Base-by-base conservation (phyloP, 768 basidiomycete species). In the Sarcodon aspratus region DNA sequence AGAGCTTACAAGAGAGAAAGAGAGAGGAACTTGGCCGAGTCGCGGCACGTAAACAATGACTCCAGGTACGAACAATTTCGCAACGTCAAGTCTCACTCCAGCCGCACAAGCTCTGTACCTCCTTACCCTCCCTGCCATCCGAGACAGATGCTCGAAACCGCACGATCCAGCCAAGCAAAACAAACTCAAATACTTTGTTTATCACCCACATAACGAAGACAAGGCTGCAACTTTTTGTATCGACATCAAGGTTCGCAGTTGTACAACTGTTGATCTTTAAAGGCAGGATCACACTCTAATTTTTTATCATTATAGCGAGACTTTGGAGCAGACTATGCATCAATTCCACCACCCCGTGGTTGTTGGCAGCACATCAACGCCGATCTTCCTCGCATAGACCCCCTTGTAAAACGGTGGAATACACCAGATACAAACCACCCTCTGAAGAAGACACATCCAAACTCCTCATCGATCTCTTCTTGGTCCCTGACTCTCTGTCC, bases 311-410 rank as follows among this genome's bases (percentile, higher is more conserved):
- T n/a, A n/a, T n/a, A n/a, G n/a, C n/a, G n/a, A n/a, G n/a, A n/a
- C n/a, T n/a, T n/a, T n/a, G n/a, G n/a, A n/a, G n/a, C 74, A 3
- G 70, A 83, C 56, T 85, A 85, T 55, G 66, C 68, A 36, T 69
- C 72, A 43, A 91, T 92, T 36, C 80, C 82, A 4, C 86, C 89
- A 11, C n/a, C n/a, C n/a, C 90, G 92, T 57, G 85, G 91, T 11
- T 77, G 92, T 18, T 95, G 93, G 93, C 69, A 87, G 33, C 92
- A 94, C 60, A 78, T 94, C 33, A 86, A 91, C 57, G 73, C 80
- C 3, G 82, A 81, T 3, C 61, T 68, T 1, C 67, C 75, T 27
- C 83, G 89, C 40, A 74, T 93, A 43, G 62, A 69, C 36, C 78
- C 80, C 11, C 64, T 88, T 31, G 66, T 0, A 52, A n/a, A n/a